Evolutionary conservation across 305 asterid genomes (phyloP).

Genomic region (Solanum chacoense): DNA sequence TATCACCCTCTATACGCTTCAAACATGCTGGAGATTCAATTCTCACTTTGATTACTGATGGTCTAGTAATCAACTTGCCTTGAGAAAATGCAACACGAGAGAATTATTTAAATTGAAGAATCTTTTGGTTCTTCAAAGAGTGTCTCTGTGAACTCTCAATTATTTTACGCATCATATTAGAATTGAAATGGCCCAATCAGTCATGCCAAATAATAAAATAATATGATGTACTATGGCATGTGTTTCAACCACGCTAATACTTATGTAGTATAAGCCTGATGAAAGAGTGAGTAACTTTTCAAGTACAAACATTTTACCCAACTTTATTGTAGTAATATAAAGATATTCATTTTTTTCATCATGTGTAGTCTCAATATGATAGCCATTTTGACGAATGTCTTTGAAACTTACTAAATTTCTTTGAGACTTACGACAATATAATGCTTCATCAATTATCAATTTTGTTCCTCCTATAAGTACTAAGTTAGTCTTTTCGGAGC

Average conservation of each 20-base stretch:
- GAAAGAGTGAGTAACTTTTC: neutral
- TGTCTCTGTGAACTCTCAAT: neutral
- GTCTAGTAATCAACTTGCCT: neutral
- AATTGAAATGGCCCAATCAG: neutral
- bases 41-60: neutral
- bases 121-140: neutral
- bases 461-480: neutral
- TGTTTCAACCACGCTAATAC: neutral
- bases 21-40: neutral
- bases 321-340: neutral
- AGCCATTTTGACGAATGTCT: neutral
- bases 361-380: neutral
- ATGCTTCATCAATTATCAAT: neutral
- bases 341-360: neutral
- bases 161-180: neutral
- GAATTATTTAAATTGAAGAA: neutral
- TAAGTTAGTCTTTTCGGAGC: neutral
- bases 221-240: neutral
- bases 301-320: neutral
- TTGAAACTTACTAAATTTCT: neutral
- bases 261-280: neutral
- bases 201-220: neutral
- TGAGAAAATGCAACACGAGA: neutral
- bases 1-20: neutral
- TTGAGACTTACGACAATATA: neutral